phyloP scores from a whole-genome alignment of 768 basidiomycete genomes.

The Mrakia frigida region DNA sequence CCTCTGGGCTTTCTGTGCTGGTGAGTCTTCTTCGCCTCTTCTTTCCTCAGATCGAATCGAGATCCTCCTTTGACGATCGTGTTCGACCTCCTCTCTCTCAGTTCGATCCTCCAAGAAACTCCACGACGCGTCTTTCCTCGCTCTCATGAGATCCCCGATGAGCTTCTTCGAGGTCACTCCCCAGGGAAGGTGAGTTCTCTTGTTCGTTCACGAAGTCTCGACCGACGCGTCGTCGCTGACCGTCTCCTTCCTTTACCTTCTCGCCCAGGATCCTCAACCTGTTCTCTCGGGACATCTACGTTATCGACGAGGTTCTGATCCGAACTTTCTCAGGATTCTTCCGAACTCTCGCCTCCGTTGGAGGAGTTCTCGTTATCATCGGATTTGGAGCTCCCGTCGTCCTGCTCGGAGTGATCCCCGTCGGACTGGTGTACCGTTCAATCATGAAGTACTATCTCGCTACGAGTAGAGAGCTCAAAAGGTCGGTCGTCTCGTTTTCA shows the following conservation, averaged over 20 bases:
- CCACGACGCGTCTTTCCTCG: slow-evolving; percentile 57
- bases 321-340: slow-evolving; percentile 49
- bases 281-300: slow-evolving; percentile 82
- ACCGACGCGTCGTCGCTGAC: slow-evolving; percentile 54
- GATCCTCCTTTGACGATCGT: background rate
- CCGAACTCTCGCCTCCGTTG: slow-evolving; percentile 51
- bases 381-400: slow-evolving; percentile 76
- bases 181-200: background rate
- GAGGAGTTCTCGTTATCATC: slow-evolving; percentile 57
- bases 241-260: background rate
- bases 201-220: slow-evolving; percentile 53
- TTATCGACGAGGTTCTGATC: slow-evolving; percentile 32
- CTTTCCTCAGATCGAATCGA: background rate
- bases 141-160: slow-evolving; percentile 75
- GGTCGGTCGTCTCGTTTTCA: too few relatives aligned
- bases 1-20: slow-evolving; percentile 70
- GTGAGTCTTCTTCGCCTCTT: background rate
- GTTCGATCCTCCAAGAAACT: slow-evolving; percentile 66
- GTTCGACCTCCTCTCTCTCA: background rate
- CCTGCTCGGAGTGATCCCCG: slow-evolving; percentile 64
- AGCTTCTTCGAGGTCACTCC: slow-evolving; percentile 89
- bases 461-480: slow-evolving; percentile 45
- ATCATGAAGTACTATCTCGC: slow-evolving; percentile 69
- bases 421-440: slow-evolving; percentile 62
- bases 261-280: slow-evolving; percentile 61